A percentile compares a stretch with the other conserved stretches of the same genome.
These are phyloP conservation scores for Pleurostoma richardsiae DNA, from an alignment of 2,329 filamentous ascomycete genomes.

Conservation along the genomic window DNA sequence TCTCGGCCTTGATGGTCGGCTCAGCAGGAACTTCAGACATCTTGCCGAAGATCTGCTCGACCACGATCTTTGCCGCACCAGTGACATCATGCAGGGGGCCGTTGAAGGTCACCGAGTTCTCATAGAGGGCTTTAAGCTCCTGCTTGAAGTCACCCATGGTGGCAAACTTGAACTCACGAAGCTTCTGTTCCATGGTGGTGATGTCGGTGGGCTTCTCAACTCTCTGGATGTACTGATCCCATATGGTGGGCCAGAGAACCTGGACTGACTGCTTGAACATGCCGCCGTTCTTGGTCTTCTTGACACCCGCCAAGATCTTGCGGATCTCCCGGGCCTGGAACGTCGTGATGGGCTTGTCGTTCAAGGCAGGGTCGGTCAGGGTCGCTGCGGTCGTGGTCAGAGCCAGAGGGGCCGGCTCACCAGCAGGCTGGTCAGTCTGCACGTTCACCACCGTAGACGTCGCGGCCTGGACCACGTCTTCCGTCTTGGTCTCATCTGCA, in stretches of 20 bases:
- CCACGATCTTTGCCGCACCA: constrained; percentile 45
- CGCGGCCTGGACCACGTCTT: constrained; percentile 33
- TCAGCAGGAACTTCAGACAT: constrained; percentile 37
- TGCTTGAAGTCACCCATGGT: constrained; percentile 67
- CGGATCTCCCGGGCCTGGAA: constrained; percentile 59
- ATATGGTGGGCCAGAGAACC: constrained; percentile 68
- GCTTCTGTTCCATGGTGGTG: constrained; percentile 70
- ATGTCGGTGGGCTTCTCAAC: constrained; percentile 82
- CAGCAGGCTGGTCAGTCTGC: constrained; percentile 21
- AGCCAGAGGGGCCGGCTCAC: constrained; percentile 20
- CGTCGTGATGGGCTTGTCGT: constrained; percentile 47
- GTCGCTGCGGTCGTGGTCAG: constrained; percentile 20
- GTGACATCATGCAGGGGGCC: constrained; percentile 72
- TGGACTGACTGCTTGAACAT: constrained; percentile 77
- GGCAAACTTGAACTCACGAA: constrained; percentile 65
- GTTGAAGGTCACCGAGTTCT: constrained; percentile 80
- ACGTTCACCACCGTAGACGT: constrained; percentile 16
- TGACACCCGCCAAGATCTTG: constrained; percentile 66
- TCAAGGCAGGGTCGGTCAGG: constrained; percentile 36
- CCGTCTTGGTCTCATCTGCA: constrained; percentile 32
- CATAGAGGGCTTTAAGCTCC: constrained; percentile 72
- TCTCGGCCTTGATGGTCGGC: constrained; percentile 58
- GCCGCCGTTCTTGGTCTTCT: constrained; percentile 77
- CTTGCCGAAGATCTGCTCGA: constrained; percentile 47
- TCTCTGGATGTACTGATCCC: constrained; percentile 64